Percentiles rank a stretch among this genome's conserved stretches.
Conservation (phyloP, 495 filamentous ascomycete genomes). For the Letharia columbiana region DNA sequence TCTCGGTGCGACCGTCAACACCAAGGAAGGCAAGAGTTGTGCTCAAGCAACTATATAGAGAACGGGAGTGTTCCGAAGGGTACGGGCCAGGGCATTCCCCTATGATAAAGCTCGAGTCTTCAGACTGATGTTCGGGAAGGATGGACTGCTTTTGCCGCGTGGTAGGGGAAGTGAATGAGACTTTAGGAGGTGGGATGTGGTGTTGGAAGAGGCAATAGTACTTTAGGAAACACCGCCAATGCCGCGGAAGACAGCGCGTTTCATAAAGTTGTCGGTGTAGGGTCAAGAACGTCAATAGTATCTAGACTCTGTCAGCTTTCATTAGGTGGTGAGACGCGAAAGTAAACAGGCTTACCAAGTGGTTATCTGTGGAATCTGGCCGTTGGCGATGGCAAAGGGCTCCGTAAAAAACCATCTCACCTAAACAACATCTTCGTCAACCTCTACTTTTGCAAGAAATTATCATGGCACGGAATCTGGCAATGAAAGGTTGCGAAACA, state of each 20-base stretch:
- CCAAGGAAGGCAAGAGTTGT: conserved; percentile 76
- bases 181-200: conserved; percentile 71
- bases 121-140: conserved; percentile 48
- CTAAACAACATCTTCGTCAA: neutral
- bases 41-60: conserved; percentile 76
- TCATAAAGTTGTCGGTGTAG: conserved; percentile 91
- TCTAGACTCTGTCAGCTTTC: conserved; percentile 30
- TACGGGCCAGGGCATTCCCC: conserved; percentile 68
- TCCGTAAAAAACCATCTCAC: conserved; percentile 76
- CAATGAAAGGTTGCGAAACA: neutral
- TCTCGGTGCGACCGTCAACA: conserved; percentile 84
- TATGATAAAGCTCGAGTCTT: conserved; percentile 72
- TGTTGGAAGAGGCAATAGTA: conserved; percentile 96
- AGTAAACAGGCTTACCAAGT: conserved; percentile 53
- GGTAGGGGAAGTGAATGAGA: conserved; percentile 70
- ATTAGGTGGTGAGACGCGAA: neutral
- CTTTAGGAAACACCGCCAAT: conserved; percentile 81
- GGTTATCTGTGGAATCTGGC: conserved; percentile 83
- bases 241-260: conserved; percentile 79
- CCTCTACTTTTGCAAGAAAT: neutral
- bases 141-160: conserved; percentile 46
- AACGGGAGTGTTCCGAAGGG: conserved; percentile 70
- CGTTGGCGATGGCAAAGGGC: conserved; percentile 76
- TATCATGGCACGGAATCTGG: neutral
- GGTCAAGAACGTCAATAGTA: conserved; percentile 88